phyloP scores from a whole-genome alignment of 2,329 filamentous ascomycete species.

The Periconia sp. region DNA sequence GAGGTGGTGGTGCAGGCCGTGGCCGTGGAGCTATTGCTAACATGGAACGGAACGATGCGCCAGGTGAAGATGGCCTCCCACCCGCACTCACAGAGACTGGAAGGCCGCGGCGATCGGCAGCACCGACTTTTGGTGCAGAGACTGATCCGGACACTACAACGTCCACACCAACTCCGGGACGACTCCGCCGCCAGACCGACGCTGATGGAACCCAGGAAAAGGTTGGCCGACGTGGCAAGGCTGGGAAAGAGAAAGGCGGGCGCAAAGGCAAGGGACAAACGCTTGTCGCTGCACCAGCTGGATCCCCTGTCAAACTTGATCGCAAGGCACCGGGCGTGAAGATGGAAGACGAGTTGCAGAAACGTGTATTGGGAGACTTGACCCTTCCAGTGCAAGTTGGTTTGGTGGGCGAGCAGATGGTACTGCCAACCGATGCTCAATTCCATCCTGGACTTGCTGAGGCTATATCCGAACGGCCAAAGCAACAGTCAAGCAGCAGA shows the following conservation, averaged over 20 bases:
- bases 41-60: conserved; percentile 45
- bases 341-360: conserved; percentile 40
- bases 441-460: conserved; percentile 24
- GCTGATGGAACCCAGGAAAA: conserved; percentile 42
- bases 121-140: conserved; percentile 72
- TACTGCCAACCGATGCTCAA: conserved; percentile 26
- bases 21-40: conserved; percentile 66
- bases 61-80: conserved; percentile 46
- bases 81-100: conserved; percentile 55
- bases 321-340: conserved; percentile 38
- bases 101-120: conserved; percentile 60
- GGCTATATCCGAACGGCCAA: conserved; percentile 44
- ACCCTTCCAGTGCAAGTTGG: conserved; percentile 30
- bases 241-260: conserved; percentile 43
- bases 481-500: conserved; percentile 48
- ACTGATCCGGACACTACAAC: conserved; percentile 63
- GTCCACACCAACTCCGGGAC: conserved; percentile 33
- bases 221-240: conserved; percentile 51
- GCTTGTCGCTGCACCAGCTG: conserved; percentile 46
- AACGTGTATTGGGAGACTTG: conserved; percentile 35
- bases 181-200: conserved; percentile 44
- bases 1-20: conserved; percentile 48
- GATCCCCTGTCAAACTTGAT: conserved; percentile 43
- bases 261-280: conserved; percentile 50
- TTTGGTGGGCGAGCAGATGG: conserved; percentile 34